A percentile compares a stretch with the other conserved stretches of the same genome.
phyloP scores from a whole-genome alignment of 768 basidiomycete species.

The Ramaria rubella region DNA sequence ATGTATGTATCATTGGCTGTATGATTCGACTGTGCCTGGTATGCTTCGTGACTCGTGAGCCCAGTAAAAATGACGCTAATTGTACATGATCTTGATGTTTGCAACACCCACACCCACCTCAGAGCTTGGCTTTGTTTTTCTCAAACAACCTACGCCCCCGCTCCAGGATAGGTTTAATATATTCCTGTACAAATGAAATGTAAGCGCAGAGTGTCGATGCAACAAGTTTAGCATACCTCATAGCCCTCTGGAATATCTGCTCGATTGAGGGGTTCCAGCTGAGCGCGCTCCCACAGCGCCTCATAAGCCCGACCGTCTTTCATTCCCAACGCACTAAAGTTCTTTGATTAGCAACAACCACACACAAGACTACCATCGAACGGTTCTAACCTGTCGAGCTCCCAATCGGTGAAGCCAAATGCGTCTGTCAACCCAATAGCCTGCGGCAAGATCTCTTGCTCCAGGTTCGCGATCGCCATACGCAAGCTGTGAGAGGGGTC shows the following conservation, averaged over 20 bases:
- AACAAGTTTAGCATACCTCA: conserved; percentile 29
- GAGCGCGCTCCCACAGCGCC: conserved; percentile 52
- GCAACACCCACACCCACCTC: background rate
- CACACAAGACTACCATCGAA: background rate
- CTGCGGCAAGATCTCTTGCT: conserved; percentile 51
- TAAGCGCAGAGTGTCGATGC: background rate
- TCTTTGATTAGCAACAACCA: background rate
- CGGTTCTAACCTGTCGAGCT: conserved; percentile 59
- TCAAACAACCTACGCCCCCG: conserved; percentile 33
- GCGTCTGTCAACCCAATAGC: conserved; percentile 64
- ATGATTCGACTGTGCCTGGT: too few species aligned
- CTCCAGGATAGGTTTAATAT: conserved; percentile 47
- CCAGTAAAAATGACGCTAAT: too few species aligned
- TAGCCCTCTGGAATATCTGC: conserved; percentile 49
- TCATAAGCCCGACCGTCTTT: conserved; percentile 63
- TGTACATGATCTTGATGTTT: too few species aligned
- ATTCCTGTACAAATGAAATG: conserved; percentile 23
- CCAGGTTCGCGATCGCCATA: conserved; percentile 41
- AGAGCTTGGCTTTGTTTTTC: conserved; percentile 16
- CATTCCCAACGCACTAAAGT: conserved; percentile 51
- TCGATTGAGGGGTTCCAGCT: conserved; percentile 54
- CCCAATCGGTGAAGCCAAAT: conserved; percentile 72
- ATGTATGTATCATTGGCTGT: too few species aligned
- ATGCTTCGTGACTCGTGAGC: too few species aligned
- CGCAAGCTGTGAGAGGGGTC: conserved; percentile 48